These are phyloP conservation scores for Ascochyta clinopodiicola DNA, from an alignment of 2,329 filamentous ascomycete genomes.

Conservation along the genomic window DNA sequence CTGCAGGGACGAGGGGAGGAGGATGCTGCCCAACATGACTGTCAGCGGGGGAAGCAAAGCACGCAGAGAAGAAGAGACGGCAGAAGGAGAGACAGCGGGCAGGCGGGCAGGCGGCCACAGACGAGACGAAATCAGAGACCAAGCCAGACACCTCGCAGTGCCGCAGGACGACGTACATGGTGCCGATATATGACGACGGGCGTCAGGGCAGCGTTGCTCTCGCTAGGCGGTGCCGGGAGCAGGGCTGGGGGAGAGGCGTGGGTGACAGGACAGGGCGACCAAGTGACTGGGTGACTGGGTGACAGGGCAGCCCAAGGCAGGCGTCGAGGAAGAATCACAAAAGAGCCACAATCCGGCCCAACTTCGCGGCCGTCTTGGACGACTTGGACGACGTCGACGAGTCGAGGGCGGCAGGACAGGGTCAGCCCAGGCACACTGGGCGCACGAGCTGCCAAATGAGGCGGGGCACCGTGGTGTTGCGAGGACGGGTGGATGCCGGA, in stretches of 20 bases:
- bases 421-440: conserved; percentile 18
- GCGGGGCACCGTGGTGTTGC: conserved; percentile 4
- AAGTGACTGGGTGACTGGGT: no score
- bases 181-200: conserved; percentile 14
- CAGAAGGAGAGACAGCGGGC: conserved; percentile 11
- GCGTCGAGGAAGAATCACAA: no score
- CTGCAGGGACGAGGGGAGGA: conserved; percentile 30
- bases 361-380: neutral
- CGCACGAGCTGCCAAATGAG: conserved; percentile 23
- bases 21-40: conserved; percentile 43
- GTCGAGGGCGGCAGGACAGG: conserved; percentile 22
- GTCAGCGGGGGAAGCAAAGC: conserved; percentile 32
- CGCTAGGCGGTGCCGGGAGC: no score
- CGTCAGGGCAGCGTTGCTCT: neutral
- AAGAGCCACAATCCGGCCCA: conserved; percentile 2
- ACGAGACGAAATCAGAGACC: conserved; percentile 11
- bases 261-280: no score
- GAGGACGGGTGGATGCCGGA: conserved; percentile 4
- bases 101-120: neutral
- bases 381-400: neutral
- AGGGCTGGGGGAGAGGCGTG: no score
- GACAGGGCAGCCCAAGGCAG: neutral
- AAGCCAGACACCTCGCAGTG: conserved; percentile 34
- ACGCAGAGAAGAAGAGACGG: conserved; percentile 8
- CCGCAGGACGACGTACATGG: conserved; percentile 45